Evolutionary conservation across 139 green algal species (phyloP).

Genomic region (Tetradesmus obliquus): DNA sequence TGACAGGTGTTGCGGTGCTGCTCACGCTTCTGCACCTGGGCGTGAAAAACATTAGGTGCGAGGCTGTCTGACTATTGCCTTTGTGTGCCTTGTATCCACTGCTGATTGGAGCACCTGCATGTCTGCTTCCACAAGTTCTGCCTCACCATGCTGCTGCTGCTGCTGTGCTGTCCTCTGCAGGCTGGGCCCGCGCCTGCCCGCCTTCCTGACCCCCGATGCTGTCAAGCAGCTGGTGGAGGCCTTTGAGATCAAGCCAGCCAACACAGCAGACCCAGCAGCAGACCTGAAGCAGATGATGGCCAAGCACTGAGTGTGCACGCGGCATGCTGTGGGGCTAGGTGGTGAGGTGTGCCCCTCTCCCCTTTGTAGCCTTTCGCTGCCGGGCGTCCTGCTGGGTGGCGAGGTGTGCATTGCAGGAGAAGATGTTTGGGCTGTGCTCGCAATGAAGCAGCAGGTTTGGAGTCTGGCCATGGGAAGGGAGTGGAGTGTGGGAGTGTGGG

Average conservation of each 20-base stretch:
- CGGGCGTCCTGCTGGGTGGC: too few species aligned
- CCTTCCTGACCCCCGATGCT: constrained; percentile 81
- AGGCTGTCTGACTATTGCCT: background rate
- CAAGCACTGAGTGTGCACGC: constrained; percentile 38
- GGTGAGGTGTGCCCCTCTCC: too few species aligned
- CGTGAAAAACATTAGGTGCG: constrained; percentile 74
- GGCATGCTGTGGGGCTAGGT: background rate
- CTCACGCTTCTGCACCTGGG: constrained; percentile 79
- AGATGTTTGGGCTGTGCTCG: too few species aligned
- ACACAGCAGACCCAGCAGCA: constrained; percentile 62
- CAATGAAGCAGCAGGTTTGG: too few species aligned
- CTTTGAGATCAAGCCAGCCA: constrained; percentile 70
- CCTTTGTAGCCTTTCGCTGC: too few species aligned
- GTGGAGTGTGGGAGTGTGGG: too few species aligned
- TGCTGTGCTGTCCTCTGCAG: background rate
- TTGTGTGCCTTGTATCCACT: background rate
- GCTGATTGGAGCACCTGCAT: too few species aligned
- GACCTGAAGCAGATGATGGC: constrained; percentile 77
- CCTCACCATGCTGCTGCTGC: background rate
- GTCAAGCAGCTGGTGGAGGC: constrained; percentile 71
- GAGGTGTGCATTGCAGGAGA: too few species aligned
- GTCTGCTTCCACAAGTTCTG: too few species aligned
- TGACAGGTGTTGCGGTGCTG: constrained; percentile 79
- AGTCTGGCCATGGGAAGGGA: too few species aligned
- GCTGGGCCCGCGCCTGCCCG: constrained; percentile 74